phyloP scores from a whole-genome alignment of 108 stramenopile genomes.

The Fragilariopsis cylindrus region DNA sequence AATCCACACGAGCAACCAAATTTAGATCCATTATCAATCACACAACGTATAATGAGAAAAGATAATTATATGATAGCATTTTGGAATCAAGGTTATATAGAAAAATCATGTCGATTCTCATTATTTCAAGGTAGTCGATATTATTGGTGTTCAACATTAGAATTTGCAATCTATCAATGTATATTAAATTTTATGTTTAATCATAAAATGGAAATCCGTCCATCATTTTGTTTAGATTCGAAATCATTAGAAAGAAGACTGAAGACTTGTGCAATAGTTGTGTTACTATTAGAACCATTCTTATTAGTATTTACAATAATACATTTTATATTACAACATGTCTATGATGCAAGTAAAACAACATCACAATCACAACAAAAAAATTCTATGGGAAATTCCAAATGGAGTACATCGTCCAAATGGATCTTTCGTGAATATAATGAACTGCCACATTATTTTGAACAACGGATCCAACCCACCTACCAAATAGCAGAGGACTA shows the following conservation, averaged over 20 bases:
- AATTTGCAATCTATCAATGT: constrained; percentile 89
- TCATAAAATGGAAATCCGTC: constrained; percentile 88
- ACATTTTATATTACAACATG: constrained; percentile 92
- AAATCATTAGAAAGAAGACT: constrained; percentile 74
- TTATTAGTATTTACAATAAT: constrained; percentile 89
- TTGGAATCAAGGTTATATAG: constrained; percentile 79
- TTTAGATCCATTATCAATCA: constrained; percentile 69
- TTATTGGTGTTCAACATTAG: constrained; percentile 30
- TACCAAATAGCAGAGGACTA: constrained; percentile 88
- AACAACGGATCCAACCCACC: constrained; percentile 75
- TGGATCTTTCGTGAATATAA: constrained; percentile 98
- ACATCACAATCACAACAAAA: background rate
- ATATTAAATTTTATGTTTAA: constrained; percentile 97
- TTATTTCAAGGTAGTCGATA: constrained; percentile 30
- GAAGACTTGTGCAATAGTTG: constrained; percentile 84
- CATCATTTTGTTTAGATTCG: constrained; percentile 85
- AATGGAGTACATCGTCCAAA: constrained; percentile 85
- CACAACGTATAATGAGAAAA: constrained; percentile 91
- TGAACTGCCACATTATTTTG: constrained; percentile 93
- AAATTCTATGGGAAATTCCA: constrained; percentile 87
- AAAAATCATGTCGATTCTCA: background rate
- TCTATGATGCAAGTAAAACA: constrained; percentile 90
- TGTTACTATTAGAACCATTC: constrained; percentile 92
- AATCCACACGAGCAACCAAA: background rate
- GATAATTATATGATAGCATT: constrained; percentile 96